phyloP scores from a whole-genome alignment of 163 green algal species.

The Chloromonas sp. region DNA sequence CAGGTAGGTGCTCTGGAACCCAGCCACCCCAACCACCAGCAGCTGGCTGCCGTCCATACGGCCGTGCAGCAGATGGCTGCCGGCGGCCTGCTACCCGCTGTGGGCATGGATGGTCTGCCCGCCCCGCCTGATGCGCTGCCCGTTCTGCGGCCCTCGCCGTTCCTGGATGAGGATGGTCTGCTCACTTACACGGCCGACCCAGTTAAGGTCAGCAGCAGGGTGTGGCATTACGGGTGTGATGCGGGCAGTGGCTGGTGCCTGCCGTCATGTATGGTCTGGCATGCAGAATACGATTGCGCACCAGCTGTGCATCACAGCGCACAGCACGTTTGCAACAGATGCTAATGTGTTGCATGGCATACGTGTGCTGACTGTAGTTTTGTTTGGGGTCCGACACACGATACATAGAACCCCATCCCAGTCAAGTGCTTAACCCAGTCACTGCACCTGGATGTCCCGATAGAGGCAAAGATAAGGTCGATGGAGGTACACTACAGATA shows the following conservation, averaged over 20 bases:
- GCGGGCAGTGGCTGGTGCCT: no score
- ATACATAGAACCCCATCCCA: no score
- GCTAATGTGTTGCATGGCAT: no score
- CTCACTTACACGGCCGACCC: constrained; percentile 31
- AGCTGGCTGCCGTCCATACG: neutral
- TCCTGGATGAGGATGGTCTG: constrained; percentile 36
- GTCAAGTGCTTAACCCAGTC: no score
- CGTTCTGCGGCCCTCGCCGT: constrained; percentile 1
- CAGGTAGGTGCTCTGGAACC: neutral
- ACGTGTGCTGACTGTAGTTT: no score
- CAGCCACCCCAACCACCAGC: constrained; percentile 5
- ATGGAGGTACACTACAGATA: no score
- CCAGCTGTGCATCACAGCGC: neutral
- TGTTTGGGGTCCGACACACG: no score
- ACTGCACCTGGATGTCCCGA: no score
- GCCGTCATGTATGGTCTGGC: no score
- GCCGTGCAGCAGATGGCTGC: constrained; percentile 4
- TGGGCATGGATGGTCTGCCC: constrained; percentile 2
- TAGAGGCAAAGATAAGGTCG: no score
- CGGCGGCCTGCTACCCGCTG: neutral
- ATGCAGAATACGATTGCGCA: neutral
- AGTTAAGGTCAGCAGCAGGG: constrained; percentile 17
- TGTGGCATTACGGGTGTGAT: no score
- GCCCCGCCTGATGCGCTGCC: neutral
- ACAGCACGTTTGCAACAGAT: neutral